Percentiles rank a stretch among this genome's conserved stretches.
Evolutionary conservation across 176 grass and related monocot species (phyloP).

Genomic region (Themeda triandra): DNA sequence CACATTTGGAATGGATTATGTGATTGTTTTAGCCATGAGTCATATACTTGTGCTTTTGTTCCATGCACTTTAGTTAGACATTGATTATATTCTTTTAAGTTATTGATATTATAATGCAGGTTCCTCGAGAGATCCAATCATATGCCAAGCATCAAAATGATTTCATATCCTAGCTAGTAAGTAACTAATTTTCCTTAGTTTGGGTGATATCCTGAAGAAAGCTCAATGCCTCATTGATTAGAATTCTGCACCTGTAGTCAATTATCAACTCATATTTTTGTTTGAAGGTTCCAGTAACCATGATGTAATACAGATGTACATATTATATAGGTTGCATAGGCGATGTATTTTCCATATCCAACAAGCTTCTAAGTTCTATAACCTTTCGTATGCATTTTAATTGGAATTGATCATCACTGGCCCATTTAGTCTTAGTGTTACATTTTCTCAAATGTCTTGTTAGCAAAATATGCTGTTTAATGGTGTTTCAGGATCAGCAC

Average conservation of each 20-base stretch:
- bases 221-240: neutral
- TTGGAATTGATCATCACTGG: neutral
- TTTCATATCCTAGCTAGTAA: slow-evolving; percentile 74
- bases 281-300: neutral
- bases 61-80: too few relatives aligned
- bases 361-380: neutral
- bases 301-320: neutral
- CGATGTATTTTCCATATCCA: neutral
- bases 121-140: slow-evolving; percentile 64
- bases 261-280: neutral
- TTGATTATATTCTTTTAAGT: neutral
- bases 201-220: neutral
- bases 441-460: neutral
- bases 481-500: neutral
- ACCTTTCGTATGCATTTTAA: neutral
- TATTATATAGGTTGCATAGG: neutral
- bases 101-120: slow-evolving; percentile 42
- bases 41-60: neutral
- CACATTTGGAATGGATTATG: neutral
- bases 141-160: slow-evolving; percentile 80
- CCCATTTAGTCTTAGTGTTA: neutral
- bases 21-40: neutral
- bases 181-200: neutral
- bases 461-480: neutral
- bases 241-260: neutral